Evolutionary conservation across 2,329 filamentous ascomycete species (phyloP).

Genomic region (Simplicillium sp.): DNA sequence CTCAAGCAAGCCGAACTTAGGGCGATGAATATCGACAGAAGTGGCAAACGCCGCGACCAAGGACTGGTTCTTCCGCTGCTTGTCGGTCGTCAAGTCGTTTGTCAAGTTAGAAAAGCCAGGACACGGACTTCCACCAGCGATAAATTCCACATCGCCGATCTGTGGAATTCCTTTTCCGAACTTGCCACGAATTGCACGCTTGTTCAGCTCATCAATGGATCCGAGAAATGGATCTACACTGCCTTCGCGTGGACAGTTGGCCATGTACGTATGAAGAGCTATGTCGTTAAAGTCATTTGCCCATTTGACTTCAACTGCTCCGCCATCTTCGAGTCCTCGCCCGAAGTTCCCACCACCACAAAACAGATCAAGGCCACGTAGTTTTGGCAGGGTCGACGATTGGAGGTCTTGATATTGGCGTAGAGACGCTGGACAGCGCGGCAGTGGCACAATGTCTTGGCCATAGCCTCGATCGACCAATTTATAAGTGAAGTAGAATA

Average conservation of each 20-base stretch:
- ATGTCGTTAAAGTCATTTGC: constrained; percentile 55
- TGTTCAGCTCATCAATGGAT: constrained; percentile 62
- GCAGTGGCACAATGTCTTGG: constrained; percentile 18
- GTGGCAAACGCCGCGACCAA: constrained; percentile 69
- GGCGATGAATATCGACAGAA: constrained; percentile 64
- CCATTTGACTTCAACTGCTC: constrained; percentile 54
- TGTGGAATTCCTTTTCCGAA: constrained; percentile 38
- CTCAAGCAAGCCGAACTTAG: constrained; percentile 66
- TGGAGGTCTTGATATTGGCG: constrained; percentile 47
- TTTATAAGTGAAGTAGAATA: constrained; percentile 51
- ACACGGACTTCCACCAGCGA: constrained; percentile 68
- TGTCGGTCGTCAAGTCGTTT: constrained; percentile 37
- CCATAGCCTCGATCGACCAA: background rate
- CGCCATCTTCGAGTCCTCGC: constrained; percentile 63
- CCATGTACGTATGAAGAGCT: constrained; percentile 65
- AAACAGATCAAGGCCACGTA: constrained; percentile 62
- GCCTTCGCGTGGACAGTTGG: constrained; percentile 41
- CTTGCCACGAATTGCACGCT: constrained; percentile 41
- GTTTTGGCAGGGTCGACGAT: constrained; percentile 18
- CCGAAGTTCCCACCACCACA: constrained; percentile 73
- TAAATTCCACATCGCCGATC: constrained; percentile 57
- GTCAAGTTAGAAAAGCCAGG: constrained; percentile 66
- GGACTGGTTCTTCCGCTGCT: constrained; percentile 61
- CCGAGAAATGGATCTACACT: constrained; percentile 51
- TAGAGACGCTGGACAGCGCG: constrained; percentile 23